Base-by-base conservation (phyloP, 495 filamentous ascomycete genomes). In the Penicillium cinerascens region DNA sequence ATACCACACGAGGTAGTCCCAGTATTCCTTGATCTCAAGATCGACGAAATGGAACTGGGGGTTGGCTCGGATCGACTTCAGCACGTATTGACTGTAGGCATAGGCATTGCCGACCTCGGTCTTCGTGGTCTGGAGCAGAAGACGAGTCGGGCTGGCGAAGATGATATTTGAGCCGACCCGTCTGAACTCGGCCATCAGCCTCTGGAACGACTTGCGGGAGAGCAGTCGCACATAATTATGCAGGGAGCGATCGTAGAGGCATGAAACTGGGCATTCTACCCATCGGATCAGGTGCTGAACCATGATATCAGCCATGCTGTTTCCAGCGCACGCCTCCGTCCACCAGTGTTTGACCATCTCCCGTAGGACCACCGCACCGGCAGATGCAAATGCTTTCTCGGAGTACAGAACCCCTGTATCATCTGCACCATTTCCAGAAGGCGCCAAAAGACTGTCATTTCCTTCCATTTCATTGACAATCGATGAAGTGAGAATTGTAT, bases 291-390 rank as follows among this genome's bases (percentile, higher is more conserved):
- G 79, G 69, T 97, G 92, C 66, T 96, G 89, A 15, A 99, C 95
- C 82, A 99, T 95, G 54, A 97, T 85, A 67, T 99, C 93, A 8
- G 93, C 93, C 90, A 97, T 96, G 22, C 78, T 85, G 52, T 88
- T 90, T 4, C 91, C 92, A 48, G 83, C 86, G 69, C 91, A 96
- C 10, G 93, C 93, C 72, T 97, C 91, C 0, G 84, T 82, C 91
- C 92, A 97, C 95, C 95, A 99, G 2, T 88, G 83, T 66, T 96
- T 97, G 54, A 99, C 93, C 93, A 99, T 97, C 67, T 97, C 93
- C 5, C 93, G 85, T 3, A 99, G 75, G 13, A 97, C 93, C 18
- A 83, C 78, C 6, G 96, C 85, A 33, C 92, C 89, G 9, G 92
- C 91, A 47, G 91, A 90, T 17, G 93, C 87, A 70, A 97, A 97